A percentile compares a stretch with the other conserved stretches of the same genome.
These are phyloP conservation scores for Eutrema yunnanense DNA, from an alignment of 345 rosid species.

Conservation along the genomic window DNA sequence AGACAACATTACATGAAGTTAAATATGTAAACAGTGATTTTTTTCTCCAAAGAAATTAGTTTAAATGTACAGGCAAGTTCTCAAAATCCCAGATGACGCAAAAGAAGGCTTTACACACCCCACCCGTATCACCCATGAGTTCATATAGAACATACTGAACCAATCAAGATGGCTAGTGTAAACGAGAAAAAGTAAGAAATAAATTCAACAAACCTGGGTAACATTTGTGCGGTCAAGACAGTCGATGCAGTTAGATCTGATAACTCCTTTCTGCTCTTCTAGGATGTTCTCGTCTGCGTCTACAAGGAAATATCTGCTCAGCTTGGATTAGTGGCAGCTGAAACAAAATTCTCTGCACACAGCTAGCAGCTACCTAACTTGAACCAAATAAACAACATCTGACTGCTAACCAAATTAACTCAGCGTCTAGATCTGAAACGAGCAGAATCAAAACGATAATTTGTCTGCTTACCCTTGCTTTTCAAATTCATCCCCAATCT, in stretches of 20 bases:
- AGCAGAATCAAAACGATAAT: background rate
- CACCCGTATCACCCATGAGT: background rate
- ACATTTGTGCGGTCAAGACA: conserved; percentile 98
- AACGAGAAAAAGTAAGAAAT: background rate
- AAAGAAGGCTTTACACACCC: background rate
- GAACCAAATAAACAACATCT: background rate
- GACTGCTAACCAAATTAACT: conserved; percentile 3
- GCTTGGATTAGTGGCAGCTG: conserved; percentile 50
- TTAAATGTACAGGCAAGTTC: background rate
- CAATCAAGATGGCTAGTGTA: conserved; percentile 19
- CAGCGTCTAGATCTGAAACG: background rate
- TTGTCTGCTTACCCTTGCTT: conserved; percentile 71
- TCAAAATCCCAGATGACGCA: background rate
- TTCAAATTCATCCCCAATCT: conserved; percentile 63
- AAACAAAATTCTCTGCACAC: conserved; percentile 34
- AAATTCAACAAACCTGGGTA: conserved; percentile 60
- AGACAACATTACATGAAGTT: background rate
- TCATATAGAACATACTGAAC: background rate
- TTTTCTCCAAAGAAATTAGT: background rate
- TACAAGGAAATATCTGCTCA: conserved; percentile 82
- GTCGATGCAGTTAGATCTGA: conserved; percentile 94
- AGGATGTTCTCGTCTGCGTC: conserved; percentile 61
- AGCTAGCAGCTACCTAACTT: conserved; percentile 22
- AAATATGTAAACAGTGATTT: background rate
- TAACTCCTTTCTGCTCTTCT: conserved; percentile 82